phyloP scores from a whole-genome alignment of 1,284 basidiomycete species.

The Thelephora terrestris region DNA sequence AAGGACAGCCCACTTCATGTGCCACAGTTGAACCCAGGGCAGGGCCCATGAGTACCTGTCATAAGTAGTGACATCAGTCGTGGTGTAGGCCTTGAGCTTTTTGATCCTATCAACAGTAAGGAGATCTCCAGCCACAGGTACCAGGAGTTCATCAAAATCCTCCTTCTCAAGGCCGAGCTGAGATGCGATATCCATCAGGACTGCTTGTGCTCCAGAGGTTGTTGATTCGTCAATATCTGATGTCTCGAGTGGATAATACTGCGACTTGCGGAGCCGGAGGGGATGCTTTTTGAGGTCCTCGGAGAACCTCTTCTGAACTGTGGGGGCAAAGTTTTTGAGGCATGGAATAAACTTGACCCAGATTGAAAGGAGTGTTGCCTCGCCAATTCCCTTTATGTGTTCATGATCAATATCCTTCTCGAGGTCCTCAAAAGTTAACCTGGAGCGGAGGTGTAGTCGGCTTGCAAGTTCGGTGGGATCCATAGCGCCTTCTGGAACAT shows the following conservation, averaged over 20 bases:
- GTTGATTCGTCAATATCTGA: conserved; percentile 2
- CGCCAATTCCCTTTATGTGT: background rate
- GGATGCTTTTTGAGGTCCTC: background rate
- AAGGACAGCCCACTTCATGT: too few species aligned
- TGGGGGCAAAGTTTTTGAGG: background rate
- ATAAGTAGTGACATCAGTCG: too few species aligned
- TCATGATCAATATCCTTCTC: conserved; percentile 1
- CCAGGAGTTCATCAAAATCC: background rate
- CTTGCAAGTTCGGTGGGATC: background rate
- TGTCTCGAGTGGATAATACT: background rate
- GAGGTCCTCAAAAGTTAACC: conserved; percentile 2
- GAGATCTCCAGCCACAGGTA: conserved; percentile 3
- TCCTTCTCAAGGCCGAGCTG: too few species aligned
- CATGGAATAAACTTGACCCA: too few species aligned
- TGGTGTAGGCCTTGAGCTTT: background rate
- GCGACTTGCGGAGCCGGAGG: background rate
- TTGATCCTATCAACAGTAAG: background rate
- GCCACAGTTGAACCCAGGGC: too few species aligned
- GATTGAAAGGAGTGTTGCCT: too few species aligned
- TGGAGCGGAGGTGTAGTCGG: background rate
- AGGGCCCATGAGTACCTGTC: too few species aligned
- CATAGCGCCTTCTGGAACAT: conserved; percentile 4
- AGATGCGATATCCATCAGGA: background rate
- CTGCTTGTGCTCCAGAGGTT: background rate
- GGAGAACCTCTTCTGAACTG: background rate